Base-by-base conservation (phyloP, 345 rosid genomes). In the Eucalyptus guilfoylei region DNA sequence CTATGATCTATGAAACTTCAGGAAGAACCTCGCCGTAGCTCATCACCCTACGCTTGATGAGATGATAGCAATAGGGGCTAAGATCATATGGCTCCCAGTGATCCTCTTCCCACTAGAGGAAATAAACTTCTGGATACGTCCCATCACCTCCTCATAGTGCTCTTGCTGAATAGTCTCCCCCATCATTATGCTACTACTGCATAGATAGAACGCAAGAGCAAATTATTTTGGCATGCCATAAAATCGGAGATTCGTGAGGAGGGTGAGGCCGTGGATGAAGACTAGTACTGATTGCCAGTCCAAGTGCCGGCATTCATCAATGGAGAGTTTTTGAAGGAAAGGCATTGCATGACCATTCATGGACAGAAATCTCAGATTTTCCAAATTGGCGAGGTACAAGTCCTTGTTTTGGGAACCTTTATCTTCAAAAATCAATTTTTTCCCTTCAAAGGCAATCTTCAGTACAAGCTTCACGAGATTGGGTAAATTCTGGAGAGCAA, bases 211-310 rank as follows among this genome's bases (percentile, higher is more conserved):
- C 37, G 1, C 10, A 30, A 49, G 72, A 64, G 76, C 72, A 64
- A n/a, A 14, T 64, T 64, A 0, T 45, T 3, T 0, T 67, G 11
- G 23, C 40, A 67, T 67, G 5, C 7, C 23, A 7, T n/a, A 0
- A 32, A 67, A 67, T 12, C 1, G 4, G 9, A 62, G 17, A 30
- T 28, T 3, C 0, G 8, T 62, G 34, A 62, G 69, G 34, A 24
- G 67, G 67, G 64, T 24, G n/a, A 58, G 67, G 67, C 2, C 4
- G 4, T 5, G n/a, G 15, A 1, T 58, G n/a, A 58, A 5, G 2
- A 26, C 15, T 6, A 58, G 4, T 24, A 26, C 0, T 11, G 0
- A 58, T 58, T 26, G 15, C n/a, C 14, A 26, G 2, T 11, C 67
- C n/a, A 58, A 26, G 12, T 1, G 62, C 62, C 0, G 24, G 64